phyloP scores from a whole-genome alignment of 257 asterid species.

The Solanum gandarillasii region DNA sequence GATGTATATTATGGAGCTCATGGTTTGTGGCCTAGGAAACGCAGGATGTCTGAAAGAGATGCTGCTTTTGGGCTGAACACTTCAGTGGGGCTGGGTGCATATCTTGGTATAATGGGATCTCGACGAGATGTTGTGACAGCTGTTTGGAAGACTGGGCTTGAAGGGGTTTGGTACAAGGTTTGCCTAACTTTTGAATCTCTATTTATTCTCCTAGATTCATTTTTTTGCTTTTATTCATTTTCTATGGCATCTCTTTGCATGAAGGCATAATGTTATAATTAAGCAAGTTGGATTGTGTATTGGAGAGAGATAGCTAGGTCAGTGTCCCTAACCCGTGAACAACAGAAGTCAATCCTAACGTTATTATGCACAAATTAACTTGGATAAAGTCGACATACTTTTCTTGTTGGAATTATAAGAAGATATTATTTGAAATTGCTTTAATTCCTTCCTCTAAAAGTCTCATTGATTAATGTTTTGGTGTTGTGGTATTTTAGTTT shows the following conservation, averaged over 20 bases:
- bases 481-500: not conserved
- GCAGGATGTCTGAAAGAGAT: conserved; percentile 95
- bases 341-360: not conserved
- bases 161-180: conserved; percentile 99
- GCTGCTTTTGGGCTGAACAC: conserved; percentile 97
- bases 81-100: conserved; percentile 92
- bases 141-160: conserved; percentile 96
- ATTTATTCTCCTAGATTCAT: not conserved
- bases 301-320: not conserved
- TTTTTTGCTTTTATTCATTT: not conserved
- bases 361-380: not conserved
- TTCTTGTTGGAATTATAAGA: not conserved
- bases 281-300: not conserved
- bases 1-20: conserved; percentile 52
- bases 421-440: not conserved
- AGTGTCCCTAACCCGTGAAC: not conserved
- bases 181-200: not conserved
- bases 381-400: not conserved
- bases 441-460: not conserved
- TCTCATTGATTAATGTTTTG: not conserved
- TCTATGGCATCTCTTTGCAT: not conserved
- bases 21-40: conserved; percentile 97
- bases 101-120: conserved; percentile 98
- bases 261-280: not conserved
- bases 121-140: conserved; percentile 97